Conservation (phyloP, 2,329 filamentous ascomycete genomes). For the Sclerotinia nivalis region DNA sequence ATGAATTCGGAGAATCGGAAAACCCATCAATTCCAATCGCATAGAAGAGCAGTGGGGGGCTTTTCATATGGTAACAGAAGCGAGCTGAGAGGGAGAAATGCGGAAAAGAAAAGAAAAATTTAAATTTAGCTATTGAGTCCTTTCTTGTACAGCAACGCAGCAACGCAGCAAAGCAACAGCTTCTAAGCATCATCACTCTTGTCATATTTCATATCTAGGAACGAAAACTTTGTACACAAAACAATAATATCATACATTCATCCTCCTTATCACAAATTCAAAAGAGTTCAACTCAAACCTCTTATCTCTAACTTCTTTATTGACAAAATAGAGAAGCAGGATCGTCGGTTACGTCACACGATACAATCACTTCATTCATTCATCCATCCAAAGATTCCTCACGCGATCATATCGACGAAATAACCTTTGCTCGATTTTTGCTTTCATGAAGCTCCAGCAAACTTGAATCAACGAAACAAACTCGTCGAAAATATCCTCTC, state of each 20-base stretch:
- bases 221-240: too few relatives aligned
- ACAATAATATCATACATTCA: background rate
- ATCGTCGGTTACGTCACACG: background rate
- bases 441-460: slow-evolving; percentile 22
- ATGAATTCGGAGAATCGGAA: background rate
- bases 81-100: slow-evolving; percentile 1
- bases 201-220: background rate
- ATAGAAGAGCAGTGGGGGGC: too few relatives aligned
- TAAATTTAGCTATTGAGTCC: background rate
- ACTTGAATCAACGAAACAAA: slow-evolving; percentile 25
- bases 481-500: slow-evolving; percentile 31
- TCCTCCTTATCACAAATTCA: background rate
- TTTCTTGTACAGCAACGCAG: too few relatives aligned
- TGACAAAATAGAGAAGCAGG: background rate
- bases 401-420: background rate
- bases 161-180: background rate
- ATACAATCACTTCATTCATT: background rate
- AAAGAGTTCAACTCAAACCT: background rate
- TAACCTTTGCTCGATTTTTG: background rate
- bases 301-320: background rate
- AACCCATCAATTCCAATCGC: background rate
- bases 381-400: background rate
- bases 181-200: background rate
- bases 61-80: background rate
- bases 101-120: background rate